Evolutionary conservation across 495 filamentous ascomycete genomes (phyloP).

Genomic region (Lentithecium fluviatile): DNA sequence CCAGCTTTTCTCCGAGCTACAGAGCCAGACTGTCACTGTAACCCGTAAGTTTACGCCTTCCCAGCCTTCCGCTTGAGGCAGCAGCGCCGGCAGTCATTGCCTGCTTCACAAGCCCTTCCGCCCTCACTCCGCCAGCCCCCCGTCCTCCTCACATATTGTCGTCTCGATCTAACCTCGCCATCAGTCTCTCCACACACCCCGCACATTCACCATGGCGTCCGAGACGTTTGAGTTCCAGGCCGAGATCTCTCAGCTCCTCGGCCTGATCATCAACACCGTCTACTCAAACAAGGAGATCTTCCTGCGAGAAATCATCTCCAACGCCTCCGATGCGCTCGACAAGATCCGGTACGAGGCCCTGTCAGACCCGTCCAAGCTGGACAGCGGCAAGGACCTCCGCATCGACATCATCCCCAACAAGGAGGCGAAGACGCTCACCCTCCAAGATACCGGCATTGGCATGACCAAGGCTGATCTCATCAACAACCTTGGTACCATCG

Average conservation of each 20-base stretch:
- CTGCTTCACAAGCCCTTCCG: background rate
- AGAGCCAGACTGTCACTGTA: background rate
- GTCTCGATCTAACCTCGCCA: background rate
- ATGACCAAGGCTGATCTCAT: conserved; percentile 99
- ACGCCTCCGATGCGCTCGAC: conserved; percentile 96
- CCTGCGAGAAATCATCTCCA: conserved; percentile 95
- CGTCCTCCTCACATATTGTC: background rate
- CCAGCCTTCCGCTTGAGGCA: conserved; percentile 1
- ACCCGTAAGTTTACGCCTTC: background rate
- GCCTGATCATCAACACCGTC: conserved; percentile 99
- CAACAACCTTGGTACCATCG: conserved; percentile 99
- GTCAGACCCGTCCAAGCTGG: conserved; percentile 95
- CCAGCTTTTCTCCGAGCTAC: background rate
- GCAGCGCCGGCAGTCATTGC: too few relatives aligned
- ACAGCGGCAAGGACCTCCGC: conserved; percentile 91
- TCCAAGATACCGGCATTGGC: conserved; percentile 97
- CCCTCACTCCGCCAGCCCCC: too few relatives aligned
- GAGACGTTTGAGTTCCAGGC: conserved; percentile 99
- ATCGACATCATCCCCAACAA: conserved; percentile 98
- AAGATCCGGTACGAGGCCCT: conserved; percentile 99
- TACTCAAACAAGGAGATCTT: conserved; percentile 99
- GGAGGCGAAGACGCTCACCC: conserved; percentile 94
- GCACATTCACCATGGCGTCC: conserved; percentile 61
- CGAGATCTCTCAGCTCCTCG: conserved; percentile 99
- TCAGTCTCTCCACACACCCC: background rate